These are phyloP conservation scores for Candida berthetii DNA, from an alignment of 805 yeast species.

Conservation along the genomic window DNA sequence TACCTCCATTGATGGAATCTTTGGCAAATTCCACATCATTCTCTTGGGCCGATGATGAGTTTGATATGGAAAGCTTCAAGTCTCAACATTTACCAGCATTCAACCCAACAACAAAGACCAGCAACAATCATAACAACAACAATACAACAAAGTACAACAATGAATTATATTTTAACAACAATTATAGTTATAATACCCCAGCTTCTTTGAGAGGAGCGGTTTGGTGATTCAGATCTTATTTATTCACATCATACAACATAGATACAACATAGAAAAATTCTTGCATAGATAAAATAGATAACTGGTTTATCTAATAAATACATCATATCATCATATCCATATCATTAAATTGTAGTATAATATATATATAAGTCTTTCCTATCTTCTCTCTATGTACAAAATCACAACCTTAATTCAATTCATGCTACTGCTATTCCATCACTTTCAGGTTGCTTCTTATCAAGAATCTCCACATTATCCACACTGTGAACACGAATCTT, in stretches of 20 bases:
- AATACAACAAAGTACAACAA: neutral
- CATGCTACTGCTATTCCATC: neutral
- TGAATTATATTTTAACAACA: too few relatives aligned
- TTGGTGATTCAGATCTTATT: slow-evolving; percentile 1
- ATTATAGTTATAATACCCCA: too few relatives aligned
- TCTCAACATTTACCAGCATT: neutral
- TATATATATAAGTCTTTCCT: slow-evolving; percentile 2
- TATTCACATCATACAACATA: neutral
- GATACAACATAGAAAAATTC: too few relatives aligned
- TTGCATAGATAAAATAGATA: too few relatives aligned
- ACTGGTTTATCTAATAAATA: too few relatives aligned
- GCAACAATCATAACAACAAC: too few relatives aligned
- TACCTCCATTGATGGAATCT: neutral
- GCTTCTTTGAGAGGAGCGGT: too few relatives aligned
- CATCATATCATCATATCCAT: too few relatives aligned
- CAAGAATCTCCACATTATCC: slow-evolving; percentile 58
- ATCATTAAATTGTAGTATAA: too few relatives aligned
- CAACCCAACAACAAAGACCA: too few relatives aligned
- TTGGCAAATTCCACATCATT: neutral
- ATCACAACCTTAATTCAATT: slow-evolving; percentile 1
- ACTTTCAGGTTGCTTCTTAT: slow-evolving; percentile 22
- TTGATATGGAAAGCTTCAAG: neutral
- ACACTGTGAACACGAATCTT: slow-evolving; percentile 56
- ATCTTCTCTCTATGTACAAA: slow-evolving; percentile 6
- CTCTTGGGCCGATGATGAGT: neutral